These are phyloP conservation scores for Lasiodiplodia gonubiensis DNA, from an alignment of 2,329 filamentous ascomycete genomes.

Conservation along the genomic window DNA sequence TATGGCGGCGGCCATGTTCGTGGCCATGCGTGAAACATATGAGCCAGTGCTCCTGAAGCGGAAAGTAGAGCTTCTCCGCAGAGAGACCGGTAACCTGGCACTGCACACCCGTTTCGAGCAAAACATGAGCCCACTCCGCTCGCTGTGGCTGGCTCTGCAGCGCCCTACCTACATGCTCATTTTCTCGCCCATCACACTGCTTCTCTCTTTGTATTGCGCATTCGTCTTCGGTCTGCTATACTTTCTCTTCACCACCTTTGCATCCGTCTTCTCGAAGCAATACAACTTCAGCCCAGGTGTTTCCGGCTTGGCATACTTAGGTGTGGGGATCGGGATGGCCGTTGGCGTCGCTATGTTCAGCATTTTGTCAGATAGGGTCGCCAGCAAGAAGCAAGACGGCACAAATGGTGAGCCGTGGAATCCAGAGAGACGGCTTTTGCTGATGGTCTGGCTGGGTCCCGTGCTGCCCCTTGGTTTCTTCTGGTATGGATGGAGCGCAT, in stretches of 20 bases:
- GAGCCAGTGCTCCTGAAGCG: conserved; percentile 50
- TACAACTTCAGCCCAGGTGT: conserved; percentile 15
- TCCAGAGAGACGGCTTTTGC: conserved; percentile 30
- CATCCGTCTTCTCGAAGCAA: conserved; percentile 22
- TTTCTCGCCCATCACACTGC: conserved; percentile 34
- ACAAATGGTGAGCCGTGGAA: neutral
- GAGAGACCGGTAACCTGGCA: conserved; percentile 57
- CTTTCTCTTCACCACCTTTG: conserved; percentile 34
- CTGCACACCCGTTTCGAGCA: conserved; percentile 50
- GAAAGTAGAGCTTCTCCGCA: conserved; percentile 64
- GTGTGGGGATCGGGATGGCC: conserved; percentile 37
- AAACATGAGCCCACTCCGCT: neutral
- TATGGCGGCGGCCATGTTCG: neutral
- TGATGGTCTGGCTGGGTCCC: conserved; percentile 29
- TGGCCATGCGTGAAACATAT: conserved; percentile 61
- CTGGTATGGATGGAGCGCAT: conserved; percentile 45
- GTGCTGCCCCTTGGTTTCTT: conserved; percentile 47
- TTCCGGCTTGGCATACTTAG: conserved; percentile 22
- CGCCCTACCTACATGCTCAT: conserved; percentile 36
- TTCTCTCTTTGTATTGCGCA: conserved; percentile 29
- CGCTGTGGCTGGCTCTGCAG: conserved; percentile 34
- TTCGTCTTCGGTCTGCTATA: conserved; percentile 33
- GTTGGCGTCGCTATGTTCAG: conserved; percentile 1
- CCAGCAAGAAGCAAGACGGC: neutral
- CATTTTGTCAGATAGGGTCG: conserved; percentile 9